Evolutionary conservation across 805 yeast genomes (phyloP), one percentile per base, ranked within the genome.

Genomic region (Cyberlindnera sargentensis): DNA sequence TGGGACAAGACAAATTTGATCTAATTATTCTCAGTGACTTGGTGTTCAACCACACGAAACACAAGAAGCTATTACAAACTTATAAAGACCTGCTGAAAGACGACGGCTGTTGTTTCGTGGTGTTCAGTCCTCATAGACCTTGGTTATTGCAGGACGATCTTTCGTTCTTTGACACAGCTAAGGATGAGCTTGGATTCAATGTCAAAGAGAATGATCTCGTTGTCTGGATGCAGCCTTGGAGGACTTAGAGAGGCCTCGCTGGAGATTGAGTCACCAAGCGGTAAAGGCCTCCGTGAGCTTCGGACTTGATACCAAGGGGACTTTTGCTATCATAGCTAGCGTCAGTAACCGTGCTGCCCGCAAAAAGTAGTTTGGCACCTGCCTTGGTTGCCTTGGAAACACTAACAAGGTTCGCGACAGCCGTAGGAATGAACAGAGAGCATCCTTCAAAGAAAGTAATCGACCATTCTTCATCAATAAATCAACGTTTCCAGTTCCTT

Each of bases 41-140:
- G 36, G 86, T 91, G 1, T 91, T 91, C 71, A 91, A 91, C 61
- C 98, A 93, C 60, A 78, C 95, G 2, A 97, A 93, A 60, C 98
- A 91, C 59, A 69, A 65, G 34, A 86, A 87, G 62, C 70, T 91
- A 33, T 64, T 87, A 47, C 50, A 68, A 54, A 73, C 90, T 36
- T 86, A 95, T 57, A 64, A 68, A 46, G 71, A 73, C 44, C 54
- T 76, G 27, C 51, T 84, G 30, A 73, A 79, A 50, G 53, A 54
- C 27, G 61, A 67, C 36, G 95, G 95, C 5, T 74, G 70, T 51
- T 80, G 88, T 23, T 68, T 93, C 41, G 98, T 93, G 5, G 95
- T 90, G 3, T 93, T 93, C 57, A 81, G 96, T 6, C 99, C 97
- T 4, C 99, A 93, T 64, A 76, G 99, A 51, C 91, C 99, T 3